Conservation (phyloP, 2,329 filamentous ascomycete species). For the Arthrobotrys pseudoclavata region DNA sequence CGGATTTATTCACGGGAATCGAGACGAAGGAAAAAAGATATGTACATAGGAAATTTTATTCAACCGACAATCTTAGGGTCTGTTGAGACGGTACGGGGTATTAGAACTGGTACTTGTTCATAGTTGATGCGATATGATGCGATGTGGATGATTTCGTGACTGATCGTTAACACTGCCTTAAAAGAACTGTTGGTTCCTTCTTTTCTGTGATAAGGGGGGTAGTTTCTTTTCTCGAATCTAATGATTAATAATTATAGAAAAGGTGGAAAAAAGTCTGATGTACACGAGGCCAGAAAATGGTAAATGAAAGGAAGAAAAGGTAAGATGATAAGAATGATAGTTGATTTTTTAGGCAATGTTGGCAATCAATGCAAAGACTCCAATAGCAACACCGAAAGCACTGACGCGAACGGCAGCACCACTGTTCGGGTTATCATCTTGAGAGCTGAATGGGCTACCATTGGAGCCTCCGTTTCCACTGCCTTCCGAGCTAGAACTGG, state of each 20-base stretch:
- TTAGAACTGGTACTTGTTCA: constrained; percentile 8
- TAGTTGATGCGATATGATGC: neutral
- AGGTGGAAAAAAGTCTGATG: constrained; percentile 24
- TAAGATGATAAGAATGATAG: neutral
- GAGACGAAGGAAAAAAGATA: neutral
- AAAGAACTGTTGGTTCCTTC: constrained; percentile 7
- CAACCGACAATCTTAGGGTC: neutral
- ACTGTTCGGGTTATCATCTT: constrained; percentile 33
- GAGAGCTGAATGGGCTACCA: constrained; percentile 54
- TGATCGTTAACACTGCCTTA: constrained; percentile 30
- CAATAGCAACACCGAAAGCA: constrained; percentile 30
- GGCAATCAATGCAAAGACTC: constrained; percentile 48
- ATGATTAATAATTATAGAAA: constrained; percentile 34
- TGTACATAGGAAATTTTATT: constrained; percentile 9
- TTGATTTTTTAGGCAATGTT: constrained; percentile 47
- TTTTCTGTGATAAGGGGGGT: neutral
- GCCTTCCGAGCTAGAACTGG: neutral
- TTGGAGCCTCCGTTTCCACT: constrained; percentile 32
- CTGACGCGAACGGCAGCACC: constrained; percentile 29
- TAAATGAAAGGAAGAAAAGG: constrained; percentile 25
- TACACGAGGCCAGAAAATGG: constrained; percentile 29
- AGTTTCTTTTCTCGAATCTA: constrained; percentile 18
- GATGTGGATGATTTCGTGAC: constrained; percentile 24
- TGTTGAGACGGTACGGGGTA: neutral
- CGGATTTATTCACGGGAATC: neutral